A percentile compares a stretch with the other conserved stretches of the same genome.
These are phyloP conservation scores for Evernia prunastri DNA, from an alignment of 495 filamentous ascomycete genomes.

Conservation along the genomic window DNA sequence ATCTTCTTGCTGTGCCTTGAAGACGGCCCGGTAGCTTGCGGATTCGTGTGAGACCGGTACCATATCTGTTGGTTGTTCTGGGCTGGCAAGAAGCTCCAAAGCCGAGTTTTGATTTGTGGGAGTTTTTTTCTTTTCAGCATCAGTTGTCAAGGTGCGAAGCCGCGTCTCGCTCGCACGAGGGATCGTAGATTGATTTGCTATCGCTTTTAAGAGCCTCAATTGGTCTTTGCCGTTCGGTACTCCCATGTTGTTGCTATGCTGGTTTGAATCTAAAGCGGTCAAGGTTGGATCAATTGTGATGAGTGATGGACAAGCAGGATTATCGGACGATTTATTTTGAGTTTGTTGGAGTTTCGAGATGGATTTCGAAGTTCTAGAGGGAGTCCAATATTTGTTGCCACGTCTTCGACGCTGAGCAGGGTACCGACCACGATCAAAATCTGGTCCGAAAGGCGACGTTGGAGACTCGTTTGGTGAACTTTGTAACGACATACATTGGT, in stretches of 20 bases:
- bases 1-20: background rate
- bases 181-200: background rate
- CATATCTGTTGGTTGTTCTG: background rate
- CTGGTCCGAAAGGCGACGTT: conserved; percentile 4
- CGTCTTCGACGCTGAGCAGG: conserved; percentile 19
- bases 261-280: background rate
- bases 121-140: background rate
- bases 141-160: background rate
- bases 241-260: background rate
- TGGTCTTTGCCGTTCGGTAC: background rate
- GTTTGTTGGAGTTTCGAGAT: background rate
- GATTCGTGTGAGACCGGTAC: background rate
- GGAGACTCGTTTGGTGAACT: background rate
- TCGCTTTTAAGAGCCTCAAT: background rate
- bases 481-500: background rate
- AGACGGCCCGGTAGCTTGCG: background rate
- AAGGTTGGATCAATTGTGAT: background rate
- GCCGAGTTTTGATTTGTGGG: background rate
- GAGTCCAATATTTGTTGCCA: conserved; percentile 19
- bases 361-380: background rate
- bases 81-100: background rate
- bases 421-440: conserved; percentile 23
- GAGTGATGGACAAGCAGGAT: background rate
- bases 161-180: background rate
- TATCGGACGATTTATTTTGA: background rate